phyloP scores from a whole-genome alignment of 106 monocot species.

The Dendrobium nobile region DNA sequence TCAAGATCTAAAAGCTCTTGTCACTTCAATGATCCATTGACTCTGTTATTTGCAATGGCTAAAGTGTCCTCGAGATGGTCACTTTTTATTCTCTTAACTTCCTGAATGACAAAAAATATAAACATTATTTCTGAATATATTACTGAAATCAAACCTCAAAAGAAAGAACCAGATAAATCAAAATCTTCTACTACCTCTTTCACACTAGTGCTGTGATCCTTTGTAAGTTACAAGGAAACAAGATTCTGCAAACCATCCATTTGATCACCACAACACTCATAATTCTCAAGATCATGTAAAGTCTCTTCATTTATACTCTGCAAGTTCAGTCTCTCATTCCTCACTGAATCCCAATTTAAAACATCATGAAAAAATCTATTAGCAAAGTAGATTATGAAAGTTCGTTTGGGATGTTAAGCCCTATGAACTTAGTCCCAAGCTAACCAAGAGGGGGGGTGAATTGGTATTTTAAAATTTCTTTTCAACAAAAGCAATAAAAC shows the following conservation, averaged over 20 bases:
- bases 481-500: too few relatives aligned
- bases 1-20: constrained; percentile 87
- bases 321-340: constrained; percentile 21
- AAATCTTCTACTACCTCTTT: constrained; percentile 36
- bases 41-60: constrained; percentile 58
- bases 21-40: constrained; percentile 90
- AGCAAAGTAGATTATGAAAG: too few relatives aligned
- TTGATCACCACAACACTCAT: constrained; percentile 5
- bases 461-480: too few relatives aligned
- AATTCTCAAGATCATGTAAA: constrained; percentile 21
- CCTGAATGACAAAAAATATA: constrained; percentile 27
- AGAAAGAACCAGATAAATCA: not conserved
- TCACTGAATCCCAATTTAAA: constrained; percentile 13
- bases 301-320: constrained; percentile 36
- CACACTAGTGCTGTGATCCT: constrained; percentile 74
- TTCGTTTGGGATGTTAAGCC: too few relatives aligned
- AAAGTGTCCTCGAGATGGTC: constrained; percentile 81
- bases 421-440: too few relatives aligned
- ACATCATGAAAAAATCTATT: too few relatives aligned
- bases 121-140: not conserved
- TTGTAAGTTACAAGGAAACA: constrained; percentile 62
- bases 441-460: too few relatives aligned
- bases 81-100: constrained; percentile 57
- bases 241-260: constrained; percentile 29
- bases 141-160: not conserved